Conservation (phyloP, 192 early-diverging fungal species). For the Chytriomyces hyalinus region DNA sequence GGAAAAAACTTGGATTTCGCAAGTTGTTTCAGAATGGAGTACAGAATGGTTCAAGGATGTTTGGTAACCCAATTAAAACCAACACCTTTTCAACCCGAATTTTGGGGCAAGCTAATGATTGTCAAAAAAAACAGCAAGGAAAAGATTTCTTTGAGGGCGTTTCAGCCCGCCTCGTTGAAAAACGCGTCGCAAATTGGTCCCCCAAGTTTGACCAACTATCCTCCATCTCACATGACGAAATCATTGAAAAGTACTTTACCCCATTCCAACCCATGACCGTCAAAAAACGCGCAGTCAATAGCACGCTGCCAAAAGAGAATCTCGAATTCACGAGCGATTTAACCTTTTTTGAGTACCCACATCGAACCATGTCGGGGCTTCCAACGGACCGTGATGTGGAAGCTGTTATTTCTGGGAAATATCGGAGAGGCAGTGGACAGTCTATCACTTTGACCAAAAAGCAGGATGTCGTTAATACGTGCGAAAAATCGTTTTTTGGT, state of each 20-base stretch:
- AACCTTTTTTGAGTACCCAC: constrained; percentile 59
- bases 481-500: not conserved
- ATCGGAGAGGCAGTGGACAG: constrained; percentile 15
- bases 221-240: constrained; percentile 16
- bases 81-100: not conserved
- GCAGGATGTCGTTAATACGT: constrained; percentile 33
- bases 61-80: constrained; percentile 41
- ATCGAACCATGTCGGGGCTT: constrained; percentile 55
- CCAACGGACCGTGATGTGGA: constrained; percentile 56
- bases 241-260: constrained; percentile 43
- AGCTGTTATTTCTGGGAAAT: constrained; percentile 13
- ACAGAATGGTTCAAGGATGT: constrained; percentile 76
- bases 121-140: constrained; percentile 40
- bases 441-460: constrained; percentile 19
- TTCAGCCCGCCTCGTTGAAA: constrained; percentile 74
- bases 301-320: constrained; percentile 4
- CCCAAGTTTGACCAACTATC: constrained; percentile 55
- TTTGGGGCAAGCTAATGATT: not conserved
- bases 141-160: constrained; percentile 94
- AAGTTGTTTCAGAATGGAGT: constrained; percentile 87
- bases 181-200: constrained; percentile 74
- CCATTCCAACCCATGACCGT: not conserved
- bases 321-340: constrained; percentile 42
- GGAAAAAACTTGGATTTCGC: constrained; percentile 73
- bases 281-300: not conserved